Base-by-base conservation (phyloP, 2,329 filamentous ascomycete genomes). In the Epichloe uncinata region DNA sequence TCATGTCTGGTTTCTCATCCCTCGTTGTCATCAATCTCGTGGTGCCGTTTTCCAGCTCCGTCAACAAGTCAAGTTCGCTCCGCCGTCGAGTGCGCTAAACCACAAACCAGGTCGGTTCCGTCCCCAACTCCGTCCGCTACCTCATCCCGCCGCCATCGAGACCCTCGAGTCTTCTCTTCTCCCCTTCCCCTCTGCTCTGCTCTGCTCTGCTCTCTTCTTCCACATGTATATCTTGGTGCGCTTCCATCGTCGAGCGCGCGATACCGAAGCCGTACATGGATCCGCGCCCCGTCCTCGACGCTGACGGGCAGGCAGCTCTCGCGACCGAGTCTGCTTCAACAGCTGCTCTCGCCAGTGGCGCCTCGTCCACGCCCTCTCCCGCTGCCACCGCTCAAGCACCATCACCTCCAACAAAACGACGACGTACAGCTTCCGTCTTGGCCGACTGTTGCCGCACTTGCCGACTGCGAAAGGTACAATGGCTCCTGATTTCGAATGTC, bases 381-480 rank as follows among this genome's bases (percentile, higher is more conserved):
- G 16, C 45, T 47, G 34, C 53, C 48, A 42, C 56, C 44, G 49
- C 57, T 20, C 50, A 53, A 5, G 50, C 54, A 33, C 55, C 55
- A 12, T 49, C 38, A 56, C 56, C 60, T 30, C 53, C 59, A 30
- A 52, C 54, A n/a, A 67, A 66, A 50, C 62, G 64, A 22, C 62
- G 64, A 45, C 62, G 64, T 15, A 60, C 58, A 2, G 58, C 61
- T 16, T 51, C 60, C 20, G 49, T 54, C 36, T 35, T 57, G 36
- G 51, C 56, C 42, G 61, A 66, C 38, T 66, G 65, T 51, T 69
- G 66, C 55, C 65, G 63, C 50, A 69, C 65, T 20, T 69, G 66
- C 53, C 58, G 66, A 16, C 52, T 69, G 41, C 62, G 66, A 53
- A 69, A 69, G 63, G 66, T 67, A 52, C 55, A 53, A 46, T 36